Evolutionary conservation across 192 early-diverging fungal genomes (phyloP).

Genomic region (Mycoemilia scoparia): DNA sequence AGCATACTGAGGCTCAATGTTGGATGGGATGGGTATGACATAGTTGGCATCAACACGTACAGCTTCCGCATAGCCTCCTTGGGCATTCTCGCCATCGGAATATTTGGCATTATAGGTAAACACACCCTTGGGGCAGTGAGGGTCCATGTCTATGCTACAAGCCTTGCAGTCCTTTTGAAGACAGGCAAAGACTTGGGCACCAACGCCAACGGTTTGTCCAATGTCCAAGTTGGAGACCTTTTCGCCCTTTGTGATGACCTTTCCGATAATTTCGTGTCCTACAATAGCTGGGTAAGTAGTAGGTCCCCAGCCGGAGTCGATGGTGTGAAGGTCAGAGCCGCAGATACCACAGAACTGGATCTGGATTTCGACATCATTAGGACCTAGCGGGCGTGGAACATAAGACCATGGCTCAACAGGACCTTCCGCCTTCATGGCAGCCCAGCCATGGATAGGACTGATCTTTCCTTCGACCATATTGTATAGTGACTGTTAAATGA

Average conservation of each 20-base stretch:
- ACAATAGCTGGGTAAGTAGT: constrained; percentile 28
- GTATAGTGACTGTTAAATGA: too few species aligned
- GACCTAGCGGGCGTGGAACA: constrained; percentile 35
- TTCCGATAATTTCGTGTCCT: constrained; percentile 54
- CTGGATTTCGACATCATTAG: constrained; percentile 48
- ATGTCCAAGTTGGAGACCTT: constrained; percentile 30
- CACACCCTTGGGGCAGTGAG: constrained; percentile 21
- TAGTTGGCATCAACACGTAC: constrained; percentile 36
- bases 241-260: constrained; percentile 34
- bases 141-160: constrained; percentile 27
- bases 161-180: constrained; percentile 24
- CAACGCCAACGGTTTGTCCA: constrained; percentile 49
- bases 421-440: constrained; percentile 12
- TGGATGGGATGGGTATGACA: constrained; percentile 38
- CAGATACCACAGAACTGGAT: constrained; percentile 64
- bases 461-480: constrained; percentile 11
- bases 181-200: constrained; percentile 41
- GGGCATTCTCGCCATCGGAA: constrained; percentile 24
- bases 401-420: constrained; percentile 28
- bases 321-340: constrained; percentile 55
- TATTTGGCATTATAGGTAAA: constrained; percentile 36
- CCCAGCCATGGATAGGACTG: constrained; percentile 23
- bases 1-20: constrained; percentile 34
- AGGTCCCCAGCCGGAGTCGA: constrained; percentile 36
- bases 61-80: constrained; percentile 40